Conservation (phyloP, 2,329 filamentous ascomycete genomes). For the Sporothrix brunneoviolacea region DNA sequence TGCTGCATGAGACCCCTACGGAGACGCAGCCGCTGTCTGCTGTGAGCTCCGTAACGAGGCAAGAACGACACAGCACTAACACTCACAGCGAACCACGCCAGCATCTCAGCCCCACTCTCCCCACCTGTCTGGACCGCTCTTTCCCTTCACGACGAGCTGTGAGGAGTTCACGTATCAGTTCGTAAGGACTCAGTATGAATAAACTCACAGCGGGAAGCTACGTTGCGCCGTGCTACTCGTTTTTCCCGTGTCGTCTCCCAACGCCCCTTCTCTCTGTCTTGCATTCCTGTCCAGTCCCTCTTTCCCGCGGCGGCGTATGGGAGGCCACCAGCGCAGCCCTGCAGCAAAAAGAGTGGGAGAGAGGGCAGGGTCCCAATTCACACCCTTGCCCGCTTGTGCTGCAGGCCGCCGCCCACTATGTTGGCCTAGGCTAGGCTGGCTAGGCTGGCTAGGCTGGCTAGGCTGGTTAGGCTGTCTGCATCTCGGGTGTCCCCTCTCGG, state of each 20-base stretch:
- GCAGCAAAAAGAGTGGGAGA: neutral
- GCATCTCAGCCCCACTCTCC: neutral
- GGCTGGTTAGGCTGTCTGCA: no score
- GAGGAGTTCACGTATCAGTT: no score
- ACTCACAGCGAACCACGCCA: neutral
- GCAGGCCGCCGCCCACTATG: no score
- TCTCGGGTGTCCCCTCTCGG: no score
- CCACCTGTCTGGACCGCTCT: constrained; percentile 3
- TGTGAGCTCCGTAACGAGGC: neutral
- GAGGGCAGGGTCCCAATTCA: no score
- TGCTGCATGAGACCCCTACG: no score
- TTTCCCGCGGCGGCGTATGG: constrained; percentile 5
- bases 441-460: no score
- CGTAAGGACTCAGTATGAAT: no score
- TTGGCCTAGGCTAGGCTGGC: no score
- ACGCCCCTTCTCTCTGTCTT: neutral
- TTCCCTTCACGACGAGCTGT: no score
- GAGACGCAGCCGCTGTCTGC: neutral
- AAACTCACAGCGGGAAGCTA: neutral
- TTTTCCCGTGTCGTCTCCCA: no score
- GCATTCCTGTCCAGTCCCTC: constrained; percentile 1
- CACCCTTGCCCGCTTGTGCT: no score
- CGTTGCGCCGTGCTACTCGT: neutral
- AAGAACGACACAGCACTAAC: neutral
- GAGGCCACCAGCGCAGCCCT: constrained; percentile 6